Evolutionary conservation across 164 flowering plant species (phyloP), one percentile per base, ranked within the genome.

Genomic region (Tinospora cordifolia): DNA sequence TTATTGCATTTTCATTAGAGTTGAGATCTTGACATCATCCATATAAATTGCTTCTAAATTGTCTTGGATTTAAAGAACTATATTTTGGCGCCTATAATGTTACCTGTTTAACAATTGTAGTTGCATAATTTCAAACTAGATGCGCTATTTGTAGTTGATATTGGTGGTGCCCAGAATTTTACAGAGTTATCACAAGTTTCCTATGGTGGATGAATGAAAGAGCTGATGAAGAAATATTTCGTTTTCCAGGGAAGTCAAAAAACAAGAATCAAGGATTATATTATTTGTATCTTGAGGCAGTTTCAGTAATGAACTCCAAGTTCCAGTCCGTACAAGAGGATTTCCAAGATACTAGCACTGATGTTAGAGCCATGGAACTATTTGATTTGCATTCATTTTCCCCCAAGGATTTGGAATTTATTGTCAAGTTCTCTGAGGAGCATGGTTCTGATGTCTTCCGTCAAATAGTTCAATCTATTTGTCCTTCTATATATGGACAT

Each of bases 401-500:
- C 65, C 81, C 88, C 66, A 87, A 84, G 72, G 99, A 95, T 83
- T 75, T 92, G 73, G 97, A 95, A 77, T 92, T 92, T 69, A 83
- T 92, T 78, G 92, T 84, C 40, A 92, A 87, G 78, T 95, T 92
- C 76, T 80, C 84, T 34, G 83, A 83, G 77, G 96, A 95, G 80
- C 81, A 87, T 83, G 93, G 96, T 76, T 79, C 91, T 27, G 96
- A 90, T 81, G 77, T 80, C 66, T 95, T 95, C 69, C 84, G 92
- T 40, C 96, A 92, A 79, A 81, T 92, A 44, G 85, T 95, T 72
- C 98, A 95, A 44, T 95, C 99, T 40, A 81, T 92, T 62, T 92
- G 99, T 72, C 98, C 98, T 51, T 95, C 99, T 46, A 95, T 92
- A 47, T 95, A 87, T 78, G 99, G 99, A 15, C 98, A 95, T 81